Conservation (phyloP, 2,329 filamentous ascomycete genomes). For the Cryphonectria carpinicola region DNA sequence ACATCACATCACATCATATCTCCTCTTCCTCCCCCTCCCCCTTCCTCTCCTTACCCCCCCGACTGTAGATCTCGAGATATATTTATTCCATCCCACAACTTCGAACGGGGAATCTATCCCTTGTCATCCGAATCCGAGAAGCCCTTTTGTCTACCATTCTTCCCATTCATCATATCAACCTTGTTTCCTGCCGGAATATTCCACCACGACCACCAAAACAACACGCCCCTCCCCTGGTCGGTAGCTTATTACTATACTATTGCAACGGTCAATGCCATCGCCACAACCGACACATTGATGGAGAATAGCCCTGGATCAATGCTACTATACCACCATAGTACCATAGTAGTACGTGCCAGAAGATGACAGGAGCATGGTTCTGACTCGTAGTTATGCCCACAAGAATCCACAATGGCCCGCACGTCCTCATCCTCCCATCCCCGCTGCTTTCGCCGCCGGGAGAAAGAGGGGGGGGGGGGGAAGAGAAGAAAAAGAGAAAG, state of each 20-base stretch:
- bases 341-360: not conserved
- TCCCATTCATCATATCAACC: not conserved
- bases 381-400: conserved; percentile 5
- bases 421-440: not conserved
- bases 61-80: not conserved
- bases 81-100: not conserved
- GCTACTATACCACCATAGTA: not conserved
- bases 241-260: not conserved
- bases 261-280: not conserved
- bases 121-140: not conserved
- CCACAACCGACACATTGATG: not conserved
- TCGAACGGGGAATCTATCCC: not conserved
- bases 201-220: not conserved
- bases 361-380: conserved; percentile 2
- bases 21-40: not conserved
- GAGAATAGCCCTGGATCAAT: not conserved
- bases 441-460: conserved; percentile 3
- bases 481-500: no score
- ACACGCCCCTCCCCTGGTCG: not conserved
- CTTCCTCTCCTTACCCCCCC: not conserved
- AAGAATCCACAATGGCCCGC: conserved; percentile 2
- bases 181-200: not conserved
- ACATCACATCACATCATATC: not conserved
- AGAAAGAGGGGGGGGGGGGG: no score
- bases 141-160: not conserved